These are phyloP conservation scores for carrot (Daucus carota) DNA, from an alignment of 129 eudicot genomes.

Conservation along the genomic window DH1_v3.0 NC_030386.2:39052001-39052500, in stretches of 20 bases:
- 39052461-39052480: slow-evolving; percentile 25
- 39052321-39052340: not conserved
- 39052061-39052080: too few species aligned
- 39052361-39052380: slow-evolving; percentile 20
- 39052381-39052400: slow-evolving; percentile 35
- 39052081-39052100: too few species aligned
- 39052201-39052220: not conserved
- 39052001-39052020: too few species aligned
- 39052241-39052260: not conserved
- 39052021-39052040: too few species aligned
- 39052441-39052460: slow-evolving; percentile 27
- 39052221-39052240: not conserved
- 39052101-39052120: too few species aligned
- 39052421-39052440: slow-evolving; percentile 33
- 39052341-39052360: slow-evolving; percentile 24
- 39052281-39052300: not conserved
- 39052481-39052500: slow-evolving; percentile 48
- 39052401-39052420: slow-evolving; percentile 32
- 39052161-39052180: too few species aligned
- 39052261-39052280: not conserved
- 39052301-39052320: slow-evolving; percentile 18
- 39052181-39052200: too few species aligned
- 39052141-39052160: too few species aligned
- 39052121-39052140: too few species aligned
- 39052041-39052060: too few species aligned